Evolutionary conservation across 305 asterid species (phyloP).

Genomic region (Coffea humblotiana): DNA sequence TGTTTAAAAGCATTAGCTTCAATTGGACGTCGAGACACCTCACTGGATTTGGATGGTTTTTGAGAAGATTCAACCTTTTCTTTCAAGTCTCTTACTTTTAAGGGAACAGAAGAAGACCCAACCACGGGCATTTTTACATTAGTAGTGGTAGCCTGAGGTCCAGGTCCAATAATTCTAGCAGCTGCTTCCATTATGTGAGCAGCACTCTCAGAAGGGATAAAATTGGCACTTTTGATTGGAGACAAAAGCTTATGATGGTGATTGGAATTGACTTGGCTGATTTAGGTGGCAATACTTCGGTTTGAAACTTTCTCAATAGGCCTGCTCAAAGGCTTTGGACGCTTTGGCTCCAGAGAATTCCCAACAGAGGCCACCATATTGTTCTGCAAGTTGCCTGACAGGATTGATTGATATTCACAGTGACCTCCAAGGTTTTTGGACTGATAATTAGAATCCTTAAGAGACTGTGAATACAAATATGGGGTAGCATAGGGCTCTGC

Average conservation of each 20-base stretch:
- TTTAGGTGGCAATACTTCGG: slow-evolving; percentile 74
- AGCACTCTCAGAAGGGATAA: slow-evolving; percentile 59
- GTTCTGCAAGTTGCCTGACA: slow-evolving; percentile 32
- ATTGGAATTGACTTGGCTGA: slow-evolving; percentile 76
- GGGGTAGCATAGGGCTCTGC: slow-evolving; percentile 53
- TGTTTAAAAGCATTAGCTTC: slow-evolving; percentile 47
- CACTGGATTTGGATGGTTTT: slow-evolving; percentile 41
- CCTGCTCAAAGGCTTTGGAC: slow-evolving; percentile 41
- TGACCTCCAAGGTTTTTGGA: slow-evolving; percentile 40
- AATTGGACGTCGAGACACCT: slow-evolving; percentile 44
- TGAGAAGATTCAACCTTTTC: slow-evolving; percentile 58
- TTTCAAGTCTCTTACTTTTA: slow-evolving; percentile 55
- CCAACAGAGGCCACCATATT: slow-evolving; percentile 29
- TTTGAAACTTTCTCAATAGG: slow-evolving; percentile 70
- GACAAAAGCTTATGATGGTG: slow-evolving; percentile 67
- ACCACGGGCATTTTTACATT: slow-evolving; percentile 42
- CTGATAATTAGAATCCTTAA: slow-evolving; percentile 37
- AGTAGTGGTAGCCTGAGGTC: slow-evolving; percentile 36
- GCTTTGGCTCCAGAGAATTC: slow-evolving; percentile 32
- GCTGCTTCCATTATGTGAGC: slow-evolving; percentile 87
- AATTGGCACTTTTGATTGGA: slow-evolving; percentile 62
- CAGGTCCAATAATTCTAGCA: slow-evolving; percentile 59
- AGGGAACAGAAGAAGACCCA: slow-evolving; percentile 58
- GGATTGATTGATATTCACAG: slow-evolving; percentile 45
- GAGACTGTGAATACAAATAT: slow-evolving; percentile 47